Base-by-base conservation (phyloP, 306 rosid genomes). In the Quercus rubra region DNA sequence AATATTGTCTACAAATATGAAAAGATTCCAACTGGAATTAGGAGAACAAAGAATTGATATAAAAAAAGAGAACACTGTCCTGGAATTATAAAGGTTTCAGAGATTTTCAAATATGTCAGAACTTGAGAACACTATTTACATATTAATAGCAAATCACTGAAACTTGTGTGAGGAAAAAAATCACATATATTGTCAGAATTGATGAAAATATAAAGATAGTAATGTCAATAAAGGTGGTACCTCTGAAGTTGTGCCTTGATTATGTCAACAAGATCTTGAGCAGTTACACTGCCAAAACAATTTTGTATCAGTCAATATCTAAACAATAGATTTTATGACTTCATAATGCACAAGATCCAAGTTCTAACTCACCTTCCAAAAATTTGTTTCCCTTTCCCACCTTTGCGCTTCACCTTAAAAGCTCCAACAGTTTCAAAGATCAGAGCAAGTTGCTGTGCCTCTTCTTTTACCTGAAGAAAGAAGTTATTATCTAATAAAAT, bases 181-280 rank as follows among this genome's bases (percentile, higher is more conserved):
- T 35, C 18, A 10, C 52, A 68, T n/a, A 15, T 5, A 62, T 13
- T 1, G 23, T 66, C 8, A 3, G 54, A 35, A 33, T 33, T 2
- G n/a, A 18, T 33, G 54, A 68, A 31, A 38, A 35, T 17, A 33
- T 66, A 68, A 33, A 19, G 11, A 35, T 35, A 15, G 8, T 19
- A 68, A 35, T 9, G 52, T 10, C 18, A 35, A 10, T 4, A 68
- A 33, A 81, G 38, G 80, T 10, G 21, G 71, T 86, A 95, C 99
- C 98, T 95, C 73, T 89, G 91, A 79, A 91, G 98, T 77, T 95
- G 99, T 14, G 98, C 93, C 91, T 93, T 95, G 91, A 95, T 91
- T 79, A 95, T 95, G 82, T 95, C 99, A 67, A 93, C 98, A 46
- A 95, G 93, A 89, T 95, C 99, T 87, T 95, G 98, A 55, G 97